Base-by-base conservation (phyloP, 192 early-diverging fungal species). In the Linnemannia hyalina region DNA sequence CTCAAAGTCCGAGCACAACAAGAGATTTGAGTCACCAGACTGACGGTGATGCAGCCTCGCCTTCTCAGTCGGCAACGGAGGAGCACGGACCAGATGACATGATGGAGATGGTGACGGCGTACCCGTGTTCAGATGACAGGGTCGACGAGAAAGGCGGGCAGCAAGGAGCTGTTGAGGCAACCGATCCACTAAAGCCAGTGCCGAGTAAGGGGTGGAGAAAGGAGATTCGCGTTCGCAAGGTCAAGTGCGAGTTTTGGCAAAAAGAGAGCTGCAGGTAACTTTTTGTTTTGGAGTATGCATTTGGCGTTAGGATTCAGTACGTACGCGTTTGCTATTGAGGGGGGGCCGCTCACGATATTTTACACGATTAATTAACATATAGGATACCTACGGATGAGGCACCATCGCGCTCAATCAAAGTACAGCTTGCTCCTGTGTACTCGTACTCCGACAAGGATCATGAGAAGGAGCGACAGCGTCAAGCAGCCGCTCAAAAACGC, bases 211-310 rank as follows among this genome's bases (percentile, higher is more conserved):
- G n/a, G 11, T 81, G 80, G 73, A 49, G 80, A 60, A 80, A 78
- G 20, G 84, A 86, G 20, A 52, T 86, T 35, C 78, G 80, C 5
- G 84, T 86, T 20, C 78, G 84, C 32, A 81, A 86, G 40, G 76
- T 86, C 79, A 78, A 81, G 32, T 86, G 84, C 57, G 84, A 86
- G 57, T 86, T 86, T 70, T 86, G 78, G 84, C 84, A 86, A 74
- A 86, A 86, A 29, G 84, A 86, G 44, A 86, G 57, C 49, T 80
- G 78, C 78, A 81, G 80, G 80, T 81, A 70, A 73, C 46, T 32
- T 3, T 15, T 32, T 10, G 4, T 65, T 26, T 22, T 20, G 15
- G 3, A 52, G 10, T 52, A 15, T 22, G 18, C 18, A 52, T 6
- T 5, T 52, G 18, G 5, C 3, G 20, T 46, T 11, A 52, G 1